Evolutionary conservation across 78 protist species (phyloP).

Genomic region (Chrysochromulina tobinii): DNA sequence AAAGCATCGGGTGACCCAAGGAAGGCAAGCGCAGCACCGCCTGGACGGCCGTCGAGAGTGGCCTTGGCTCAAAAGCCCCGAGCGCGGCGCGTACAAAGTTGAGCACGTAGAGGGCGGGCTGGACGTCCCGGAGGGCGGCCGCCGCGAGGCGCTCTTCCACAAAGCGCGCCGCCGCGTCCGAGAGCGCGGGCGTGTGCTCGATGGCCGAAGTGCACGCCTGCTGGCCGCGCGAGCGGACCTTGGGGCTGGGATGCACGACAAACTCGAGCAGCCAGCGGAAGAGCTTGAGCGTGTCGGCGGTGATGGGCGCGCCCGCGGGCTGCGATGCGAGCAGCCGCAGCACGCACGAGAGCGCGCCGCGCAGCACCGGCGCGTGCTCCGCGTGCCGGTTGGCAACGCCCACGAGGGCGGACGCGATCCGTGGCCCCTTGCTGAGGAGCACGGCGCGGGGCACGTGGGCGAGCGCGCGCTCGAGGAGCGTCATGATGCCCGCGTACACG

Average conservation of each 20-base stretch:
- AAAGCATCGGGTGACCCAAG: background rate
- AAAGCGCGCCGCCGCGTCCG: background rate
- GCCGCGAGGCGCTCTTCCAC: background rate
- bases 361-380: background rate
- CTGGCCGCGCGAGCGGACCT: background rate
- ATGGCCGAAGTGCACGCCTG: background rate
- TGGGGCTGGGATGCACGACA: background rate
- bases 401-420: background rate
- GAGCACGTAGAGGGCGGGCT: background rate
- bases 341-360: background rate
- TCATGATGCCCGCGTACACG: background rate
- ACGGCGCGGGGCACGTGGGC: background rate
- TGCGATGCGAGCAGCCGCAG: background rate
- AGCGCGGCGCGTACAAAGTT: background rate
- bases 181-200: background rate
- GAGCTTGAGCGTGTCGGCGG: background rate
- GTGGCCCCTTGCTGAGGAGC: background rate
- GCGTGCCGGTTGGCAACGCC: background rate
- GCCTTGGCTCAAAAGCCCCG: background rate
- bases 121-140: background rate
- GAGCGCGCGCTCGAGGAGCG: slow-evolving; percentile 17
- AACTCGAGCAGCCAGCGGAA: background rate
- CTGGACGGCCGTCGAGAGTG: background rate
- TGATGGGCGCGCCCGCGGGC: too few species aligned
- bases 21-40: background rate